These are phyloP conservation scores for Hansenula anomala DNA, from an alignment of 1,139 yeast genomes.

Conservation along the genomic window DNA sequence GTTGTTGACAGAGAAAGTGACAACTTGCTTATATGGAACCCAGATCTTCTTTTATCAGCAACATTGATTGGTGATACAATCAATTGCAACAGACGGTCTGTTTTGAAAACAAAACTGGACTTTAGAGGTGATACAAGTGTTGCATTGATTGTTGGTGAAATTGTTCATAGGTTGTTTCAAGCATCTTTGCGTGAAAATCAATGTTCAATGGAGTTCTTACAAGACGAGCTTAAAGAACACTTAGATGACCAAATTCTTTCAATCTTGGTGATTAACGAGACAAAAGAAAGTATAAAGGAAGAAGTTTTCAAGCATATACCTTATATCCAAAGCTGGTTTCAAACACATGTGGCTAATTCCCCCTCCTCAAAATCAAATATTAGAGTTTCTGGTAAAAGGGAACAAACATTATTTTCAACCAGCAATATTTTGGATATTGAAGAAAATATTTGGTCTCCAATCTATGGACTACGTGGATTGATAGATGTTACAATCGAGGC, in stretches of 20 bases:
- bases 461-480: slow-evolving; percentile 86
- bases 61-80: slow-evolving; percentile 78
- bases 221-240: slow-evolving; percentile 39
- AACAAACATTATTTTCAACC: slow-evolving; percentile 44
- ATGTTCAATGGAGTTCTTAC: slow-evolving; percentile 42
- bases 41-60: slow-evolving; percentile 77
- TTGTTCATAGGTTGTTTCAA: slow-evolving; percentile 79
- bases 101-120: slow-evolving; percentile 49
- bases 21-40: slow-evolving; percentile 71
- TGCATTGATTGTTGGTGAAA: slow-evolving; percentile 69
- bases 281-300: slow-evolving; percentile 39
- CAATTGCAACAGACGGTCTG: slow-evolving; percentile 67
- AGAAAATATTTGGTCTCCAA: slow-evolving; percentile 89
- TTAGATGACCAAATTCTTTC: slow-evolving; percentile 40
- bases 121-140: slow-evolving; percentile 50
- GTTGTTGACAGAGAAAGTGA: slow-evolving; percentile 50
- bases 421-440: slow-evolving; percentile 75
- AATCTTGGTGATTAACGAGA: slow-evolving; percentile 54
- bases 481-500: slow-evolving; percentile 85
- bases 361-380: slow-evolving; percentile 22
- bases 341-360: slow-evolving; percentile 31
- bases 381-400: slow-evolving; percentile 36
- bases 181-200: slow-evolving; percentile 44
- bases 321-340: slow-evolving; percentile 62
- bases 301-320: slow-evolving; percentile 51